Evolutionary conservation across 208 protist genomes (phyloP).

Genomic region (Acanthamoeba quina): DNA sequence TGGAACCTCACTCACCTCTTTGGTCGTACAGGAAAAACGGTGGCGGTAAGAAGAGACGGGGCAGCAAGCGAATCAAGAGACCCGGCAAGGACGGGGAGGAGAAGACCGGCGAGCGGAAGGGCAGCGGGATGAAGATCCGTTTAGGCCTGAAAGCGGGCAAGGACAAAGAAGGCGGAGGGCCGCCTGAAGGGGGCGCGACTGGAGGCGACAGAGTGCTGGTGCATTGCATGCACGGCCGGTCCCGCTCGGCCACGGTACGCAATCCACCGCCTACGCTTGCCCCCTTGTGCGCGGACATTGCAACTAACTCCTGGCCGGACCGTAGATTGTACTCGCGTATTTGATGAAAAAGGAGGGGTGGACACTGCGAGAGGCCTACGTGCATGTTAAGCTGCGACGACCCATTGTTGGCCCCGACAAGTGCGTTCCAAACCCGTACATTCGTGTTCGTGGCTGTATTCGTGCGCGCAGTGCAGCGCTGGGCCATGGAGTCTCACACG

Average conservation of each 20-base stretch:
- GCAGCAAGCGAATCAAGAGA: conserved; percentile 31
- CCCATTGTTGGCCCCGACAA: conserved; percentile 57
- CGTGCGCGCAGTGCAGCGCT: too few relatives aligned
- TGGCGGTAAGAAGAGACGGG: neutral
- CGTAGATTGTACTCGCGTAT: conserved; percentile 3
- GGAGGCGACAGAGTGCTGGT: conserved; percentile 17
- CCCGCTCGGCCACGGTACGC: conserved; percentile 24
- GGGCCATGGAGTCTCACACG: neutral
- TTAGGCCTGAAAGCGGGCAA: conserved; percentile 40
- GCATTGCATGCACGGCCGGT: conserved; percentile 60
- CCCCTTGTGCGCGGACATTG: too few relatives aligned
- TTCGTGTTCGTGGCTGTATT: neutral
- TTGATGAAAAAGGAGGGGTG: conserved; percentile 36
- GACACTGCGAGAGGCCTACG: conserved; percentile 31
- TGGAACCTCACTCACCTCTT: neutral
- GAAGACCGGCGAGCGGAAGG: conserved; percentile 25
- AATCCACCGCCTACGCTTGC: neutral
- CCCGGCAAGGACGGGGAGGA: neutral
- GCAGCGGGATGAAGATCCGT: conserved; percentile 24
- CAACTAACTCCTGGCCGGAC: neutral
- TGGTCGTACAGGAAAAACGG: neutral
- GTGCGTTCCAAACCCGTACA: neutral
- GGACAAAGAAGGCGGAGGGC: neutral
- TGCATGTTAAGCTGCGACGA: conserved; percentile 54
- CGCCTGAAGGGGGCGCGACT: neutral